These are phyloP conservation scores for Jamesozyma piceae DNA, from an alignment of 805 yeast species.

Conservation along the genomic window DNA sequence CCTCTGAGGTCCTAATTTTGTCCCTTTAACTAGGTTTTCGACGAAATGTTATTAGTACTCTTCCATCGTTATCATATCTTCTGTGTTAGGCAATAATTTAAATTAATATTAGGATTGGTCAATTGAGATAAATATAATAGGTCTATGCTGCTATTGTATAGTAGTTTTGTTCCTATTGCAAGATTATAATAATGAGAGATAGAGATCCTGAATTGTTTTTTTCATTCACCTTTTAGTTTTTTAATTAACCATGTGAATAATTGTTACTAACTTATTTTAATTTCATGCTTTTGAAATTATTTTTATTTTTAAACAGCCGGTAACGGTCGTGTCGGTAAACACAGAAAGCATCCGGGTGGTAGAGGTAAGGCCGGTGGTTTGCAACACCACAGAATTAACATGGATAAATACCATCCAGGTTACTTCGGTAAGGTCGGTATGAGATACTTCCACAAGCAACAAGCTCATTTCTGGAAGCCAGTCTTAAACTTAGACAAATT, in stretches of 20 bases:
- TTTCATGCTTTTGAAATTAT: neutral
- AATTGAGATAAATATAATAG: neutral
- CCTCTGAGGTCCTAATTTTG: neutral
- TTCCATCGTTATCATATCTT: slow-evolving; percentile 2
- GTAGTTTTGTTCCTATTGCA: neutral
- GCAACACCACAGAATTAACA: slow-evolving; percentile 99
- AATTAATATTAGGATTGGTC: neutral
- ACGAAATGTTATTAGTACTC: slow-evolving; percentile 3
- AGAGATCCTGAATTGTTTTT: neutral
- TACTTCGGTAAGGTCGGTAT: slow-evolving; percentile 99
- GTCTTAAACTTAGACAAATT: slow-evolving; percentile 95
- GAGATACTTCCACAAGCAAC: slow-evolving; percentile 98
- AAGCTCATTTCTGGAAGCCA: slow-evolving; percentile 94
- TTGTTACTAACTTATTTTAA: slow-evolving; percentile 8
- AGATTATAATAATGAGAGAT: neutral
- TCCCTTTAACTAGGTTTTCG: neutral
- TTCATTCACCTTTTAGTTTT: neutral
- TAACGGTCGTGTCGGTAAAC: slow-evolving; percentile 99
- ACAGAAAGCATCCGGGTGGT: slow-evolving; percentile 99
- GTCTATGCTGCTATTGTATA: neutral
- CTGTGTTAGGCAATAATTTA: neutral
- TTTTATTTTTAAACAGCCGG: slow-evolving; percentile 59
- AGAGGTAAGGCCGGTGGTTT: slow-evolving; percentile 99
- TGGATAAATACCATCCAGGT: slow-evolving; percentile 99
- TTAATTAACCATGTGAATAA: neutral